Conservation (phyloP, 352 stramenopile species). For the Pythium rhizo-oryzae region DNA sequence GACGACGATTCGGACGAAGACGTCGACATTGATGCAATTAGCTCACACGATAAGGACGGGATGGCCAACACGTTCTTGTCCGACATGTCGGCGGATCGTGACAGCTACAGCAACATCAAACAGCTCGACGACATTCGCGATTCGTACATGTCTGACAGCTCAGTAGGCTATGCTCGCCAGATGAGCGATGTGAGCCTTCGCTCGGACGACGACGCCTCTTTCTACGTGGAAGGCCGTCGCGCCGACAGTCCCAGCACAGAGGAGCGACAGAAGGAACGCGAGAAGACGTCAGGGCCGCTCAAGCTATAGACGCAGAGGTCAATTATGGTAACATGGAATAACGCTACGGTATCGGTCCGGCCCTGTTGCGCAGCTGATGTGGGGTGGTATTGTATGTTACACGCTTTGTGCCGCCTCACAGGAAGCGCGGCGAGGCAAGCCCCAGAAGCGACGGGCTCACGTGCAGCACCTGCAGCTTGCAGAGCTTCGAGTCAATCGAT, state of each 20-base stretch:
- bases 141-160: conserved; percentile 52
- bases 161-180: conserved; percentile 16
- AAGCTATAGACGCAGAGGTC: conserved; percentile 20
- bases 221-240: conserved; percentile 49
- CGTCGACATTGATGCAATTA: conserved; percentile 25
- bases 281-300: conserved; percentile 21
- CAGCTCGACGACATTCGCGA: conserved; percentile 33
- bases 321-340: not conserved
- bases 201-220: conserved; percentile 62
- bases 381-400: not conserved
- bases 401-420: conserved; percentile 19
- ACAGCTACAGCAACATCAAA: conserved; percentile 31
- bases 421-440: conserved; percentile 64
- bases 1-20: conserved; percentile 37
- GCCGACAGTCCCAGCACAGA: conserved; percentile 12
- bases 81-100: conserved; percentile 1
- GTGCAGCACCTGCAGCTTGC: conserved; percentile 67
- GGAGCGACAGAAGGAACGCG: conserved; percentile 21
- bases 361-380: not conserved
- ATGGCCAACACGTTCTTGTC: conserved; percentile 7
- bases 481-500: conserved; percentile 60
- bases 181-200: conserved; percentile 46
- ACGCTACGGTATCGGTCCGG: not conserved
- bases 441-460: conserved; percentile 65
- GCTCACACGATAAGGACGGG: conserved; percentile 16